Conservation (phyloP, 352 stramenopile genomes). For the Thalassiosira sp. region DNA sequence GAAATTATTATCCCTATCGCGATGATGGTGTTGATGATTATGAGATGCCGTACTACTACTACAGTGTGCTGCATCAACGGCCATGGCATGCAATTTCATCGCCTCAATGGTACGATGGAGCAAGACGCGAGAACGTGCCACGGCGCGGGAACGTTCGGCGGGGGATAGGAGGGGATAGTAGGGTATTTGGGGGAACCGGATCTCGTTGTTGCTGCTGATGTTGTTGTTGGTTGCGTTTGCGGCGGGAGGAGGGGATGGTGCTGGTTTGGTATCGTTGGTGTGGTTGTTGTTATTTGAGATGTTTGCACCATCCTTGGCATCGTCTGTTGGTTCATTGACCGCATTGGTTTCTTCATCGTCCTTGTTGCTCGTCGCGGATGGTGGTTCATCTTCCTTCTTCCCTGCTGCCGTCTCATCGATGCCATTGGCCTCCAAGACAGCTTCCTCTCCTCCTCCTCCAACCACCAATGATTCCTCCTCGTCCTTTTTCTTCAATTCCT, state of each 20-base stretch:
- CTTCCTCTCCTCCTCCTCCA: neutral
- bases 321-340: neutral
- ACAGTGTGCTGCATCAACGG: neutral
- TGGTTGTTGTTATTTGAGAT: too few relatives aligned
- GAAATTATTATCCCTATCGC: too few relatives aligned
- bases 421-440: neutral
- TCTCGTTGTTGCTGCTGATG: neutral
- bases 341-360: neutral
- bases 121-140: slow-evolving; percentile 43
- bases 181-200: slow-evolving; percentile 18
- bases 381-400: neutral
- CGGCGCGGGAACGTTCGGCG: slow-evolving; percentile 43
- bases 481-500: neutral
- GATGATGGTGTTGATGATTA: too few relatives aligned
- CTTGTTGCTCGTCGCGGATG: too few relatives aligned
- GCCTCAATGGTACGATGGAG: slow-evolving; percentile 40
- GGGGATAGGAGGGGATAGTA: slow-evolving; percentile 39
- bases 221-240: neutral
- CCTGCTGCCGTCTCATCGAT: neutral
- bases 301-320: too few relatives aligned
- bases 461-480: neutral
- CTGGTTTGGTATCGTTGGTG: too few relatives aligned
- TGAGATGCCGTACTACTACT: too few relatives aligned
- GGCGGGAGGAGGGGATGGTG: too few relatives aligned
- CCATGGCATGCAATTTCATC: slow-evolving; percentile 34